Conservation (phyloP, 495 filamentous ascomycete genomes). For the Podospora tetraspora region DNA sequence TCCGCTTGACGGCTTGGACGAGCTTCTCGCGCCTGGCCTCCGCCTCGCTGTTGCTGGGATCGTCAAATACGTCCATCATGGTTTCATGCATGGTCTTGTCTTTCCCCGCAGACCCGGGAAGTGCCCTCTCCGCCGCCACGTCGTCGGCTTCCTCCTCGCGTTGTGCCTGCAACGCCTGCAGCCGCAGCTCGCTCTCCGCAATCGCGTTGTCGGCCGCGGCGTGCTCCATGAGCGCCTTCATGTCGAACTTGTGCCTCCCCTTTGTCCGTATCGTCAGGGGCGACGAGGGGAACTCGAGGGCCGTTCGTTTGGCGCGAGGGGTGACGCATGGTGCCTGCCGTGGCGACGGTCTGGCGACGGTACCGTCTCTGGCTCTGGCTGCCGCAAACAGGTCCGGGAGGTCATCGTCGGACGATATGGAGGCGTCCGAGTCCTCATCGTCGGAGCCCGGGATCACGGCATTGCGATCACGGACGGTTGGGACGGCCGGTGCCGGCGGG, state of each 20-base stretch:
- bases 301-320: slow-evolving; percentile 38
- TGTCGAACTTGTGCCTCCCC: slow-evolving; percentile 53
- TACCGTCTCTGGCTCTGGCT: background rate
- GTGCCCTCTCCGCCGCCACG: background rate
- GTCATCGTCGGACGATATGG: slow-evolving; percentile 13
- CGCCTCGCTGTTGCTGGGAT: slow-evolving; percentile 47
- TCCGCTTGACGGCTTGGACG: slow-evolving; percentile 65
- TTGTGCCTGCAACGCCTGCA: slow-evolving; percentile 25
- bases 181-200: slow-evolving; percentile 53
- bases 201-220: slow-evolving; percentile 52
- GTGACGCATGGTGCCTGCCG: slow-evolving; percentile 20
- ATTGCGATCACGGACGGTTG: background rate
- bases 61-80: slow-evolving; percentile 39
- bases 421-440: slow-evolving; percentile 18
- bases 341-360: background rate
- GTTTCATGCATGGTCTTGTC: slow-evolving; percentile 26
- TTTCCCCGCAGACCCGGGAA: slow-evolving; percentile 14
- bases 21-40: slow-evolving; percentile 53
- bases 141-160: slow-evolving; percentile 10
- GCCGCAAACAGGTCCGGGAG: slow-evolving; percentile 12
- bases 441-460: slow-evolving; percentile 12
- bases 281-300: slow-evolving; percentile 34
- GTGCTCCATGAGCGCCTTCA: slow-evolving; percentile 60
- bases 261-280: slow-evolving; percentile 47
- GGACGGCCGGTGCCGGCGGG: background rate